A percentile compares a stretch with the other conserved stretches of the same genome.
phyloP scores from a whole-genome alignment of 2,329 filamentous ascomycete genomes.

The Huntiella decipiens region DNA sequence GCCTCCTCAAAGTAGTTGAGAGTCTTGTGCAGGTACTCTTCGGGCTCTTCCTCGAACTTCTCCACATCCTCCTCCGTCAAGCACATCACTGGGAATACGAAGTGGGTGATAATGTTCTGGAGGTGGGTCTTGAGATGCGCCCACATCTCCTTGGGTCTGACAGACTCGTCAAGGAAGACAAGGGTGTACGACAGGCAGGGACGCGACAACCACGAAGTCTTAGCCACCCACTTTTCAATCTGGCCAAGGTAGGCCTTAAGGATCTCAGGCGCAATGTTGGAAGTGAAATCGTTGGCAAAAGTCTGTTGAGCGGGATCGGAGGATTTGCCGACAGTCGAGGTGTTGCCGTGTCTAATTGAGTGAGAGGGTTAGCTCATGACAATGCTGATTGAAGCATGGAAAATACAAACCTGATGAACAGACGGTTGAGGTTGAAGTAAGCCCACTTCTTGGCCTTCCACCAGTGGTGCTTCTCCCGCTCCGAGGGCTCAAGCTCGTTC shows the following conservation, averaged over 20 bases:
- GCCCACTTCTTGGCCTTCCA: conserved; percentile 99
- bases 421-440: conserved; percentile 88
- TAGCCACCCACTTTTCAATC: conserved; percentile 94
- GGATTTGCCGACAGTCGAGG: conserved; percentile 50
- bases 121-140: conserved; percentile 80
- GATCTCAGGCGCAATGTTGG: conserved; percentile 85
- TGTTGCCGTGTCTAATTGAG: conserved; percentile 64
- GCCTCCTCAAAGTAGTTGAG: conserved; percentile 97
- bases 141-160: conserved; percentile 96
- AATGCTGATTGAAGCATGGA: neutral
- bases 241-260: conserved; percentile 85
- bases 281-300: conserved; percentile 80
- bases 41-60: conserved; percentile 82
- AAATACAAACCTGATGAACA: conserved; percentile 64
- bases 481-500: conserved; percentile 59
- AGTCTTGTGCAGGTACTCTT: conserved; percentile 92
- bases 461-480: conserved; percentile 90
- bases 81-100: conserved; percentile 90
- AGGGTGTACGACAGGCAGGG: conserved; percentile 85
- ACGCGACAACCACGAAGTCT: conserved; percentile 86
- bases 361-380: neutral
- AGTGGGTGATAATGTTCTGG: conserved; percentile 79
- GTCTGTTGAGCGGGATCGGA: conserved; percentile 46
- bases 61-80: conserved; percentile 82
- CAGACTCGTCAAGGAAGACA: conserved; percentile 89